Evolutionary conservation across 306 rosid species (phyloP), one percentile per base, ranked within the genome.

Genomic region (Quercus engelmannii): DNA sequence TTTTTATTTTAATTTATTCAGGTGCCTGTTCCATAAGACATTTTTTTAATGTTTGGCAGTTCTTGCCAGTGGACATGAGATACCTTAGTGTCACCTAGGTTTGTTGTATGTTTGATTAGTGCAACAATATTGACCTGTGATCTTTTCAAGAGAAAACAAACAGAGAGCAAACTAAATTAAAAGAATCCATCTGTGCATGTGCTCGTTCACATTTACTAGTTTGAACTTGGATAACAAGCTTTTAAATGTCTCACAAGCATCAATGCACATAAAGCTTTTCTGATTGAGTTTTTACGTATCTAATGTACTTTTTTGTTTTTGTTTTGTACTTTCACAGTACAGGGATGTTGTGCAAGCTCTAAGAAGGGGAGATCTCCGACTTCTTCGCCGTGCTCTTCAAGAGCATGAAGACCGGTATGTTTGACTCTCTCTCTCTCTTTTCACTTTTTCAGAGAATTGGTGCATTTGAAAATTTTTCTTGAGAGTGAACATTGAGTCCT

Each of bases 351-450:
- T 93, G 70, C 90, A 49, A 88, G 91, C 97, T 81, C 87, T 95
- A 70, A 91, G 82, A 85, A 90, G 93, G 85, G 99, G 99, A 5
- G 97, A 95, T 89, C 98, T 92, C 67, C 90, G 90, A 30, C 98
- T 93, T 77, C 97, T 91, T 51, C 97, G 97, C 64, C 62, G 63
- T 71, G 99, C 99, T 59, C 98, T 95, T 35, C 93, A 91, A 82
- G 93, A 89, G 74, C 89, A 91, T 5, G 97, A 95, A 80, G 97
- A 95, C 85, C 77, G 88, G 98, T 95, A 88, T 26, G 79, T 65
- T 75, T 59, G 8, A 62, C n/a, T n/a, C n/a, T n/a, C 54, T 31
- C 74, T n/a, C 55, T 38, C 41, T 6, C 43, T 38, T 38, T 6
- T 38, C 43, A 38, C 43, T 38, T 38, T 6, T 43, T 28, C 30